Conservation (phyloP, 2,329 filamentous ascomycete species). For the Camptophora hylomeconis region DNA sequence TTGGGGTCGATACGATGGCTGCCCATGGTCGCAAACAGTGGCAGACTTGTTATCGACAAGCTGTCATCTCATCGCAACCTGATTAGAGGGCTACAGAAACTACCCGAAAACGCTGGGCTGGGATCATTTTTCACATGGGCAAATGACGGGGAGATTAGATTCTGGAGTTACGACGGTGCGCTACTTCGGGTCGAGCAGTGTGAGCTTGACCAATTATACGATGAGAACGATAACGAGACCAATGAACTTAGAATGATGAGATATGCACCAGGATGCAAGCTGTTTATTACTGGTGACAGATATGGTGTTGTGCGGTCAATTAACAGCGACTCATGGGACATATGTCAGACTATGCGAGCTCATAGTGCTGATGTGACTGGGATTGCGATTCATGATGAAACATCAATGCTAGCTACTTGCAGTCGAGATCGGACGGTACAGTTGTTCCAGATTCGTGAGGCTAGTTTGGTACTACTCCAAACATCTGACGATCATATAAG, state of each 20-base stretch:
- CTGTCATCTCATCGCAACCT: conserved; percentile 45
- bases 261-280: conserved; percentile 47
- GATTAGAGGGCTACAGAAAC: conserved; percentile 56
- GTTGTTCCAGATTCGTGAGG: conserved; percentile 54
- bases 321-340: conserved; percentile 36
- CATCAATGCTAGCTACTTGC: conserved; percentile 63
- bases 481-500: conserved; percentile 86
- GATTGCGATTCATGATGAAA: conserved; percentile 54
- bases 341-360: conserved; percentile 63
- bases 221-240: conserved; percentile 30
- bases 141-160: conserved; percentile 61
- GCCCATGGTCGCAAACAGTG: too few relatives aligned
- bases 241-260: conserved; percentile 48
- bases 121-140: conserved; percentile 85
- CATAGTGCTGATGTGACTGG: conserved; percentile 77
- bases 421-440: conserved; percentile 87
- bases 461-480: conserved; percentile 65
- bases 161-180: conserved; percentile 67
- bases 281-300: conserved; percentile 73
- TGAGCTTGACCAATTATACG: conserved; percentile 50
- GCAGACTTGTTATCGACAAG: conserved; percentile 59
- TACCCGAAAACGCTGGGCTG: conserved; percentile 47
- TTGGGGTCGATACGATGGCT: too few relatives aligned
- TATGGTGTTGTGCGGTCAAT: conserved; percentile 58
- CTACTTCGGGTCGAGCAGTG: conserved; percentile 53